Evolutionary conservation across 164 flowering plant genomes (phyloP).

Genomic region (Dillenia suffruticosa): DNA sequence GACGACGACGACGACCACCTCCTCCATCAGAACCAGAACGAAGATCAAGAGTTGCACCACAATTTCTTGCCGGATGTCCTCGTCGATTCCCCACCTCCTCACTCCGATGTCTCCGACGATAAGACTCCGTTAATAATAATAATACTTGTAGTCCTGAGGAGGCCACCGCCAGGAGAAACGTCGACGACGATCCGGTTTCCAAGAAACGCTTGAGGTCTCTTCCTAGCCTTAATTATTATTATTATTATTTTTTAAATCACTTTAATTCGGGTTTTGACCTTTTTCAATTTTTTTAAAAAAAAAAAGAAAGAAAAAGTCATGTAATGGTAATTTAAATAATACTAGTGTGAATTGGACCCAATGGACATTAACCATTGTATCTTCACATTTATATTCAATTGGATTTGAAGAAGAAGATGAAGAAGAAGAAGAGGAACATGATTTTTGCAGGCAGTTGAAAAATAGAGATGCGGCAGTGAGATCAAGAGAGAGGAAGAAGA

Average conservation of each 20-base stretch:
- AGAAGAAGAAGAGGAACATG: background rate
- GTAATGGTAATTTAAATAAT: background rate
- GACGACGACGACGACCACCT: no score
- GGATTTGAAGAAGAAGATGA: no score
- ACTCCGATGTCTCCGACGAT: slow-evolving; percentile 13
- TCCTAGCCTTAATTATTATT: slow-evolving; percentile 11
- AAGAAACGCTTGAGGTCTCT: slow-evolving; percentile 54
- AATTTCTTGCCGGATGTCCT: slow-evolving; percentile 34
- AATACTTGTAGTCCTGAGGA: slow-evolving; percentile 4
- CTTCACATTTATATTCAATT: background rate
- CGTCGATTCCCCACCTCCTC: slow-evolving; percentile 17
- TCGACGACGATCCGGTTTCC: slow-evolving; percentile 29
- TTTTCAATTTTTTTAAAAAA: no score
- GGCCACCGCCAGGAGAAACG: slow-evolving; percentile 3
- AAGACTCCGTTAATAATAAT: slow-evolving; percentile 10
- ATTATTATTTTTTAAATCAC: background rate
- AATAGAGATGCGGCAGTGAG: slow-evolving; percentile 86
- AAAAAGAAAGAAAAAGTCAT: no score
- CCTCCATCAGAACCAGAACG: background rate
- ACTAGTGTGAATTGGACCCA: background rate
- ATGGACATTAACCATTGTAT: background rate
- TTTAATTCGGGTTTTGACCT: background rate
- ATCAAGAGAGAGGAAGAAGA: slow-evolving; percentile 93
- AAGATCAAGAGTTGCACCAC: slow-evolving; percentile 4
- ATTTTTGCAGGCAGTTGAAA: slow-evolving; percentile 69